Evolutionary conservation across 2,329 filamentous ascomycete genomes (phyloP), one percentile per base, ranked within the genome.

Genomic region (Epichloe gansuensis): DNA sequence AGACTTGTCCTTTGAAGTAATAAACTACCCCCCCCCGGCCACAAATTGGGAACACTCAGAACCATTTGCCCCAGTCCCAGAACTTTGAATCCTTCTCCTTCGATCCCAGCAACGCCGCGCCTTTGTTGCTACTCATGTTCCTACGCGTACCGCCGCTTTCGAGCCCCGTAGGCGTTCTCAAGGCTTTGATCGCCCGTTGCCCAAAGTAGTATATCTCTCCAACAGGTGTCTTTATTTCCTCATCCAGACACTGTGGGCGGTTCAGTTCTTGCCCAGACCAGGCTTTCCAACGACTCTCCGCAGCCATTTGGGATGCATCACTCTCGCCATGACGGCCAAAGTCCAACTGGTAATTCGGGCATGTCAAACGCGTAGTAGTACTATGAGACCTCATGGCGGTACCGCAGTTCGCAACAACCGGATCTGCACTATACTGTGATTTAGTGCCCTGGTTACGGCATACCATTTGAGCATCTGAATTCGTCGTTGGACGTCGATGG

Each of bases 41-140:
- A 17, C 40, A 25, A 25, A 27, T 36, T 17, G 12, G 36, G 36
- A 27, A 35, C 34, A 31, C 44, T 55, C 58, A 66, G 50, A 66
- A 66, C 64, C 63, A 66, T 40, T 51, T 47, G 42, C 54, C 59
- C 64, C 56, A 59, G 34, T 53, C 54, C 53, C 54, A 59, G 17
- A 58, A 55, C 13, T 61, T 57, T 36, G 53, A 52, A 25, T 63
- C 61, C 51, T 61, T 64, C 53, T 60, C 48, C 54, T 54, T 59
- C 36, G 46, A 39, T 12, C n/a, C 40, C 46, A 50, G 53, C 41
- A 42, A 49, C 23, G 49, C 36, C 12, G 12, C 35, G 7, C 17
- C n/a, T n/a, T 46, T 41, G 6, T 51, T 25, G 35, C n/a, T 41
- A 36, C 31, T 39, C 4, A 9, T 5, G 2, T 38, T 34, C 6